A percentile compares a stretch with the other conserved stretches of the same genome.
These are phyloP conservation scores for Solanum habrochaites DNA, from an alignment of 257 asterid genomes.

Conservation along the genomic window DNA sequence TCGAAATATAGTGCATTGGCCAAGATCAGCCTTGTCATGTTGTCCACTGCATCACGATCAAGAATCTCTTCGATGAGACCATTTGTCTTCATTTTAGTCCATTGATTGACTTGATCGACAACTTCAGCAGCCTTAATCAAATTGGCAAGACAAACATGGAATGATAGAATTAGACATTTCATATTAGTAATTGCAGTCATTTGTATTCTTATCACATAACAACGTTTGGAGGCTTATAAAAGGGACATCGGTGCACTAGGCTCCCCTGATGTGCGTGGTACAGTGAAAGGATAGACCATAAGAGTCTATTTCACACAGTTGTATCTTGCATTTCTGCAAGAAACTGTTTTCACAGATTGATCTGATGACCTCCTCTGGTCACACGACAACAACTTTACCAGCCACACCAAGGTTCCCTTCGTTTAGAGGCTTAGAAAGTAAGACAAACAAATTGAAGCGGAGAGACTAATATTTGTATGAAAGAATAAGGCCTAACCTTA, in stretches of 20 bases:
- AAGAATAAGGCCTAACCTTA: neutral
- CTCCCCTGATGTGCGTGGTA: neutral
- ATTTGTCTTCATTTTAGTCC: conserved; percentile 17
- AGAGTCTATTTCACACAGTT: neutral
- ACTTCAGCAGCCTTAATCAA: conserved; percentile 12
- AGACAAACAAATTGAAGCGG: neutral
- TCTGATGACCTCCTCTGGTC: neutral
- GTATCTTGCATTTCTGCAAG: neutral
- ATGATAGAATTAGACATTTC: neutral
- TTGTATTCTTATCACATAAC: neutral
- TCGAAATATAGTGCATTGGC: conserved; percentile 21
- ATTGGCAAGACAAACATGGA: conserved; percentile 5
- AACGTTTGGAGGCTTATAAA: neutral
- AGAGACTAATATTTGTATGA: neutral
- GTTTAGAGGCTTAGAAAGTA: neutral
- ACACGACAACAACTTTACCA: neutral
- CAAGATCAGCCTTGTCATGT: conserved; percentile 9
- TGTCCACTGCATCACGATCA: conserved; percentile 2
- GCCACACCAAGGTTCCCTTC: neutral
- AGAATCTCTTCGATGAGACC: conserved; percentile 16
- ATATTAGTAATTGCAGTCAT: too few species aligned
- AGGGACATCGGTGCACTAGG: neutral
- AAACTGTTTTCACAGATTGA: neutral
- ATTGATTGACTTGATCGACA: conserved; percentile 14
- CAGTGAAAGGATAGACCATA: neutral